Percentiles rank a stretch among this genome's conserved stretches.
Evolutionary conservation across 306 rosid species (phyloP).

Genomic region (Delonix regia): DNA sequence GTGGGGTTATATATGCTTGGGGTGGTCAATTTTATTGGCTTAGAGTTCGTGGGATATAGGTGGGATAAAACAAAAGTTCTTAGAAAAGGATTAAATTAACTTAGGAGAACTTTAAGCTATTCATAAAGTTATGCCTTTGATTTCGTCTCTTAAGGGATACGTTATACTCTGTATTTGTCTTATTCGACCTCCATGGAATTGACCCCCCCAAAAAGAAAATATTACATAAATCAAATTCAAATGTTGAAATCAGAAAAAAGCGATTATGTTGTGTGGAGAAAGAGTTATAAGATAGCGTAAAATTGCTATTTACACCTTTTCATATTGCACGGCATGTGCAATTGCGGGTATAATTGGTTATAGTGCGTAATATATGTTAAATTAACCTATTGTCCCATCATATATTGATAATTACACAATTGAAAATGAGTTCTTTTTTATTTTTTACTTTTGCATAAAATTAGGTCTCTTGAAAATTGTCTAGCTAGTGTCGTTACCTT

Average conservation of each 20-base stretch:
- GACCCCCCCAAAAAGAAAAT: neutral
- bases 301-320: neutral
- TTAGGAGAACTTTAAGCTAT: neutral
- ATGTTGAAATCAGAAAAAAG: neutral
- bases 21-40: slow-evolving; percentile 5
- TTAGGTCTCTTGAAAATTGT: neutral
- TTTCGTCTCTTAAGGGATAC: slow-evolving; percentile 9
- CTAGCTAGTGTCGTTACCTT: too few species aligned
- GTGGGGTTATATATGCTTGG: neutral
- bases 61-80: neutral
- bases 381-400: slow-evolving; percentile 23
- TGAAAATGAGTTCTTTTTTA: too few species aligned
- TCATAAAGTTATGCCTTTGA: neutral
- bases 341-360: slow-evolving; percentile 1
- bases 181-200: neutral
- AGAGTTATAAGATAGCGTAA: neutral
- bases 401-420: neutral
- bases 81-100: neutral
- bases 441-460: neutral
- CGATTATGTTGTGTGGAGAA: neutral
- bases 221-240: too few species aligned
- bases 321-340: slow-evolving; percentile 13
- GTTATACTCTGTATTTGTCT: slow-evolving; percentile 16
- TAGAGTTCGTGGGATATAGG: neutral
- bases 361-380: neutral